Base-by-base conservation (phyloP, 495 filamentous ascomycete species). In the Xylaria intraflava region DNA sequence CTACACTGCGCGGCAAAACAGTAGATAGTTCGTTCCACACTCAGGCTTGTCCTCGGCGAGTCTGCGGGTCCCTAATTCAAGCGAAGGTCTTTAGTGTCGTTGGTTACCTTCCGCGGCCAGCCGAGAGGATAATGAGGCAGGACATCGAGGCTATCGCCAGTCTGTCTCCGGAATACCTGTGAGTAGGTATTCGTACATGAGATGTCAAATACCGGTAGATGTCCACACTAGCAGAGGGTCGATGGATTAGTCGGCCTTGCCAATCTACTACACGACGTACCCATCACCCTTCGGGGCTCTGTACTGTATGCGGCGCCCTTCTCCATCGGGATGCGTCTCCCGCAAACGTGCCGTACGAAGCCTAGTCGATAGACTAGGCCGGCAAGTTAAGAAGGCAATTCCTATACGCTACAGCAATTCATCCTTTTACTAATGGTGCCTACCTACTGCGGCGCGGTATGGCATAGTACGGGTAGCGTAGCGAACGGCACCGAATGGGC, bases 61-160 rank as follows among this genome's bases (percentile, higher is more conserved):
- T 49, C 45, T 48, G 44, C 50, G 50, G 50, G 47, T 36, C 44
- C 30, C 42, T 55, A 49, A 27, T 30, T 17, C 22, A 27, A 42
- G 52, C 52, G 52, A 49, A 45, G 36, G 43, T 49, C 52, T 43
- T 43, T 47, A 47, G 22, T 50, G 22, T 40, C 35, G 35, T 30
- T 39, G 26, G 47, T n/a, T 35, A 41, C 36, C 16, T 42, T 51
- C 38, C 36, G 47, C 47, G 49, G 49, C 26, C 1, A 51, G 38
- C 38, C 49, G 49, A 51, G 20, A 51, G 23, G 46, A 24, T 33
- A 40, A 7, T 40, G 22, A 40, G 19, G 3, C 26, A 51, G 49
- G 8, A 17, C 38, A n/a, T n/a, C 19, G 24, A 24, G 26, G 49
- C 17, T 19, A 42, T 24, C 36, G 14, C 33, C 24, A 17, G 36